These are phyloP conservation scores for Arthrobotrys sinensis DNA, from an alignment of 2,329 filamentous ascomycete species.

Conservation along the genomic window DNA sequence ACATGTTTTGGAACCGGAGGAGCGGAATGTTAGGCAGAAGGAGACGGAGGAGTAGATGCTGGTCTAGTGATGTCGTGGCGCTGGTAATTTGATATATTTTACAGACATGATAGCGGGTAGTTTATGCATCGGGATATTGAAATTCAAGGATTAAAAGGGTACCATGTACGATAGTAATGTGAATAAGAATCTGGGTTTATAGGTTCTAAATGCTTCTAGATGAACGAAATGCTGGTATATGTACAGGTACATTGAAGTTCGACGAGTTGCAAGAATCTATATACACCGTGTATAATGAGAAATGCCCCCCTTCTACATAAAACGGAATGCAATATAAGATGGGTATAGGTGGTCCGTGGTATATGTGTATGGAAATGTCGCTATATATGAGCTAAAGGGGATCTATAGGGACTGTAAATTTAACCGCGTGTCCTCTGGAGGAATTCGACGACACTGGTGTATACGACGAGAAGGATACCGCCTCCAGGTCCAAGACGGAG, in stretches of 20 bases:
- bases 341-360: constrained; percentile 36
- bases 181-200: constrained; percentile 5
- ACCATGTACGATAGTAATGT: constrained; percentile 42
- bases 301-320: constrained; percentile 38
- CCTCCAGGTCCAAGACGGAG: constrained; percentile 75
- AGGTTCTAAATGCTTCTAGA: constrained; percentile 21
- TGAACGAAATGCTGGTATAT: constrained; percentile 39
- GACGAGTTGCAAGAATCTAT: constrained; percentile 14
- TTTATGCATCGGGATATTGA: neutral
- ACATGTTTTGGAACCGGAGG: constrained; percentile 72
- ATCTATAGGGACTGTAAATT: constrained; percentile 12
- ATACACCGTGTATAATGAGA: constrained; percentile 50
- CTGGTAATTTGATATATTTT: neutral
- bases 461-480: constrained; percentile 83
- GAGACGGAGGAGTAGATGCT: constrained; percentile 67
- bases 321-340: constrained; percentile 1
- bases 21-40: constrained; percentile 77
- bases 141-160: neutral
- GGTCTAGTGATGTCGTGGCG: neutral
- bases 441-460: constrained; percentile 91
- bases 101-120: constrained; percentile 13
- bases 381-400: constrained; percentile 20
- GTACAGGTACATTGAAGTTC: constrained; percentile 39
- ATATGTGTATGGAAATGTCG: constrained; percentile 4
- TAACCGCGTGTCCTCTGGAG: constrained; percentile 79